A percentile compares a stretch with the other conserved stretches of the same genome.
Evolutionary conservation across 129 eudicot genomes (phyloP).

Genomic region (Artemisia annua): DNA sequence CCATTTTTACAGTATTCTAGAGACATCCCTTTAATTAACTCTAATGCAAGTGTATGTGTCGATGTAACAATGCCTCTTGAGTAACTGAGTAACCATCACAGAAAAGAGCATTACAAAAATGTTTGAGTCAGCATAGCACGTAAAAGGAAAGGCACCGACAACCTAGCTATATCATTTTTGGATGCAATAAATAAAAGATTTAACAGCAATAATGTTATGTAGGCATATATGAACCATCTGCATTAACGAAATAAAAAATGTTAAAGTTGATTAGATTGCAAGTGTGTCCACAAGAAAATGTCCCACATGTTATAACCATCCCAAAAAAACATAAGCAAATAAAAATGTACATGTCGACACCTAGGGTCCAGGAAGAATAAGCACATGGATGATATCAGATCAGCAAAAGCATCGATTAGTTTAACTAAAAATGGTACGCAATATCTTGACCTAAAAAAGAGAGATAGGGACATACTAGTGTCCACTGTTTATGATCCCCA

Average conservation of each 20-base stretch:
- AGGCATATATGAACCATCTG: background rate
- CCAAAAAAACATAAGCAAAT: background rate
- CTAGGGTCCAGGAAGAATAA: constrained; percentile 11
- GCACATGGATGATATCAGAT: constrained; percentile 2
- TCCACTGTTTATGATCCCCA: constrained; percentile 1
- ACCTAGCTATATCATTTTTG: background rate
- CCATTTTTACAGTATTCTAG: no score
- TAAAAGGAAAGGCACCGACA: background rate
- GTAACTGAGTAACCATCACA: background rate
- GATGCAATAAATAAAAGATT: background rate
- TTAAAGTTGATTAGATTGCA: background rate
- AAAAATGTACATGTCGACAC: background rate
- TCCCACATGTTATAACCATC: constrained; percentile 1
- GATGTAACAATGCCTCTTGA: background rate
- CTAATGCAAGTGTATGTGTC: background rate
- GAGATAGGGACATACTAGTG: constrained; percentile 1
- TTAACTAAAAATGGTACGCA: constrained; percentile 8
- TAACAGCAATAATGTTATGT: background rate
- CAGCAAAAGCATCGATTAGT: constrained; percentile 10
- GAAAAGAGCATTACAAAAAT: background rate
- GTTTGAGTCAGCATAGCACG: background rate
- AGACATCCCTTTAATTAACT: background rate
- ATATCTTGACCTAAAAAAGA: constrained; percentile 10
- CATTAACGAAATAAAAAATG: background rate
- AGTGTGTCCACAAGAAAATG: background rate